Percentiles rank a stretch among this genome's conserved stretches.
Conservation (phyloP, 257 asterid species). For the Craterostigma plantagineum region DNA sequence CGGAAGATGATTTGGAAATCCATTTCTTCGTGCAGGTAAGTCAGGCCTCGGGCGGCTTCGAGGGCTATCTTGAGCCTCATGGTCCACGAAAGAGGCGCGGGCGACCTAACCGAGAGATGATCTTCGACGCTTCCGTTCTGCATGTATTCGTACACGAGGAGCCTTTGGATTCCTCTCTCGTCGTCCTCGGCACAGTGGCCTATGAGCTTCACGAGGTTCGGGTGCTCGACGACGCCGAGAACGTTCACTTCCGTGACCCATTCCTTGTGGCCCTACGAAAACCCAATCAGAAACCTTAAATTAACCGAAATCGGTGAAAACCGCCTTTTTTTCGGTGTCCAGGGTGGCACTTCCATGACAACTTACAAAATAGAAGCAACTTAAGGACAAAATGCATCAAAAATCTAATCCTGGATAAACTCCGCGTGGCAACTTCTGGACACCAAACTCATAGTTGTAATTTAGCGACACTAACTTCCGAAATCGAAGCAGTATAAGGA, state of each 20-base stretch:
- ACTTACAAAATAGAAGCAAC: too few species aligned
- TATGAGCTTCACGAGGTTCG: constrained; percentile 84
- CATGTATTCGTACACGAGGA: constrained; percentile 81
- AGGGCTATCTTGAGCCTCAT: constrained; percentile 77
- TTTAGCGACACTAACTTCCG: too few species aligned
- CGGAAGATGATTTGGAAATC: constrained; percentile 76
- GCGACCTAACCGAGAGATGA: constrained; percentile 49
- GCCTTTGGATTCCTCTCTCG: constrained; percentile 95
- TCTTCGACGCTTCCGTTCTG: constrained; percentile 82
- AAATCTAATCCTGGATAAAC: too few species aligned
- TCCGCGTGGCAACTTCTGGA: too few species aligned
- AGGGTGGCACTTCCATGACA: too few species aligned
- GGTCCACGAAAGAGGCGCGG: constrained; percentile 73
- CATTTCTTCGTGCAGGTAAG: constrained; percentile 91
- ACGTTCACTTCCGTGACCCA: constrained; percentile 99
- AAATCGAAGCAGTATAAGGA: too few species aligned
- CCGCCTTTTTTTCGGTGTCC: too few species aligned
- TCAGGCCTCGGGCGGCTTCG: constrained; percentile 83
- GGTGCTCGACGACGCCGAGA: constrained; percentile 83
- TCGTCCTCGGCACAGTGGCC: constrained; percentile 98
- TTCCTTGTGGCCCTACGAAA: constrained; percentile 81
- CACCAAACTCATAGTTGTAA: too few species aligned
- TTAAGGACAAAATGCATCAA: too few species aligned
- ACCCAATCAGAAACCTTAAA: too few species aligned
- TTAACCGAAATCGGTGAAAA: neutral